Percentiles rank a stretch among this genome's conserved stretches.
Conservation (phyloP, 2,329 filamentous ascomycete species). For the Taxawa tesnikishii region DNA sequence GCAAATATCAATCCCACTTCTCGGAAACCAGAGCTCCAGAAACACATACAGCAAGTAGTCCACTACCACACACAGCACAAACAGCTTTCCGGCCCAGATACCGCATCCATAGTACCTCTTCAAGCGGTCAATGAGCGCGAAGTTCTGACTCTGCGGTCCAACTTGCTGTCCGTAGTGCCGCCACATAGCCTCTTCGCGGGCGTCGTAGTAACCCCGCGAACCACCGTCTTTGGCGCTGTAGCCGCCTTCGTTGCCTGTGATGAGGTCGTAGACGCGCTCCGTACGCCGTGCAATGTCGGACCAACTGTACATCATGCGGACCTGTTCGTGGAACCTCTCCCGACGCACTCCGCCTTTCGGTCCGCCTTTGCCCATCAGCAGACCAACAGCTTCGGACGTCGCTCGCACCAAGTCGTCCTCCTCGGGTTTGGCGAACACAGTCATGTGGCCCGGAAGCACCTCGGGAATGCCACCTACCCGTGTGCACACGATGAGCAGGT, state of each 20-base stretch:
- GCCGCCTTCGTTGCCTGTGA: slow-evolving; percentile 60
- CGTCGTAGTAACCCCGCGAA: slow-evolving; percentile 76
- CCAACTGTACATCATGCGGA: slow-evolving; percentile 98
- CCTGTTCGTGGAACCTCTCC: slow-evolving; percentile 90
- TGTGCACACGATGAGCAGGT: slow-evolving; percentile 91
- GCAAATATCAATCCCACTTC: slow-evolving; percentile 77
- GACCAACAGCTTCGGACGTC: slow-evolving; percentile 78
- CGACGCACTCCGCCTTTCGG: slow-evolving; percentile 50
- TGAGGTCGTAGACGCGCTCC: slow-evolving; percentile 89
- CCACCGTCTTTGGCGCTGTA: neutral
- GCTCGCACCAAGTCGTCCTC: slow-evolving; percentile 89
- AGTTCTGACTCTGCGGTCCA: slow-evolving; percentile 46
- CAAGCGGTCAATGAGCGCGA: slow-evolving; percentile 83
- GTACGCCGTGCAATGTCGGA: slow-evolving; percentile 88
- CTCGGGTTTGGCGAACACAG: slow-evolving; percentile 90
- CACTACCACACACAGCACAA: slow-evolving; percentile 86
- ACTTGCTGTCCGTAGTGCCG: slow-evolving; percentile 53
- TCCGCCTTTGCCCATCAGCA: slow-evolving; percentile 34
- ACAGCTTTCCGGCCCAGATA: slow-evolving; percentile 96
- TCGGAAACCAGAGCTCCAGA: slow-evolving; percentile 75
- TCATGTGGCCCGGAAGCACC: slow-evolving; percentile 93
- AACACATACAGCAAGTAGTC: slow-evolving; percentile 87
- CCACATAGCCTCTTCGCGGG: slow-evolving; percentile 34
- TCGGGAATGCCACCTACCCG: slow-evolving; percentile 95
- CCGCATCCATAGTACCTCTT: slow-evolving; percentile 97